Evolutionary conservation across 148 eudicot species (phyloP).

Genomic region (Persicaria maculosa): DNA sequence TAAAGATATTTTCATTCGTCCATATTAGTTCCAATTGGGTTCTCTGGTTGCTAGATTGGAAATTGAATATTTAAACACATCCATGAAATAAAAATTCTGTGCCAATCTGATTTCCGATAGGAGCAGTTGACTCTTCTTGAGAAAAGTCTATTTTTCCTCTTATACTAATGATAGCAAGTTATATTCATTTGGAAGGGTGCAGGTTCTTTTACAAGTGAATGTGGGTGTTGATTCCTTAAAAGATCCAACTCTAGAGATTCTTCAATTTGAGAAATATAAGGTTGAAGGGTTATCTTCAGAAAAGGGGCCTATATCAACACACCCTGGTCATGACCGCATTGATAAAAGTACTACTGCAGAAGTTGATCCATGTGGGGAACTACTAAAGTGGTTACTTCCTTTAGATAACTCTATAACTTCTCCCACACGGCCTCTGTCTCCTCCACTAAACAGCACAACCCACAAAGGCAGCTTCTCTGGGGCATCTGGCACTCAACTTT

Average conservation of each 20-base stretch:
- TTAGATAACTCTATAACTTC: slow-evolving; percentile 61
- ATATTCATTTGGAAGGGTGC: slow-evolving; percentile 84
- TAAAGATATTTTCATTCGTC: background rate
- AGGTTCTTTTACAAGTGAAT: slow-evolving; percentile 96
- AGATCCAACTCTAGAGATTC: slow-evolving; percentile 81
- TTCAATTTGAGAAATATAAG: slow-evolving; percentile 83
- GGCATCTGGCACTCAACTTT: slow-evolving; percentile 71
- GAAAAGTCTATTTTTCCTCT: slow-evolving; percentile 17
- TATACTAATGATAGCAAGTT: slow-evolving; percentile 26
- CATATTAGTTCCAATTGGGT: background rate
- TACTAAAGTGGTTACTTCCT: slow-evolving; percentile 93
- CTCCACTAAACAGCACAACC: slow-evolving; percentile 50
- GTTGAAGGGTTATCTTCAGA: slow-evolving; percentile 27
- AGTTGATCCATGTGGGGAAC: slow-evolving; percentile 62
- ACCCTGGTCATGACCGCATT: slow-evolving; percentile 37
- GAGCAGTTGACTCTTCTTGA: slow-evolving; percentile 14
- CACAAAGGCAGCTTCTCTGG: slow-evolving; percentile 49
- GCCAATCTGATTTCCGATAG: background rate
- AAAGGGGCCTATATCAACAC: slow-evolving; percentile 25
- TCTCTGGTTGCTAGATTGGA: background rate
- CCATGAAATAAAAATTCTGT: background rate
- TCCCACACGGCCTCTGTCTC: slow-evolving; percentile 53
- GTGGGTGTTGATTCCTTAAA: slow-evolving; percentile 65
- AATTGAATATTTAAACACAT: background rate
- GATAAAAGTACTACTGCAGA: slow-evolving; percentile 18